Evolutionary conservation across 1,284 basidiomycete species (phyloP).

Genomic region (Tetrapyrgos nigripes): DNA sequence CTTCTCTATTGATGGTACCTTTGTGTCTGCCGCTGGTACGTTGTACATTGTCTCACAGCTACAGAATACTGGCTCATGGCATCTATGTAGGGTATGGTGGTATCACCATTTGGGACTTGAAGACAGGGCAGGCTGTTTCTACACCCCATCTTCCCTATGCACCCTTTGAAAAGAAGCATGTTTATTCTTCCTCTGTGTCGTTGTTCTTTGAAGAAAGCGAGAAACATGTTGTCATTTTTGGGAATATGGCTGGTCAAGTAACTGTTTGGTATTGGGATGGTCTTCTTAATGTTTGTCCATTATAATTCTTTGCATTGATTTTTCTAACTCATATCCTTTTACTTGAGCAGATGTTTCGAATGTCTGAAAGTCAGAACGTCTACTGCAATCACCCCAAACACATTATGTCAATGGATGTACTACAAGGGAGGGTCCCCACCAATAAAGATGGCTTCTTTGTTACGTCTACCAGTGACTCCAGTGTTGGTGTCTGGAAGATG

Average conservation of each 20-base stretch:
- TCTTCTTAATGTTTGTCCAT: not conserved
- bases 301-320: not conserved
- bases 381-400: not conserved
- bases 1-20: constrained; percentile 2
- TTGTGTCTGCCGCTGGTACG: constrained; percentile 3
- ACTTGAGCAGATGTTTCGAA: not conserved
- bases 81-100: too few relatives aligned
- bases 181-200: not conserved
- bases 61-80: too few relatives aligned
- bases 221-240: not conserved
- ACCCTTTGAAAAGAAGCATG: not conserved
- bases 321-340: not conserved
- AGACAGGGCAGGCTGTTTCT: too few relatives aligned
- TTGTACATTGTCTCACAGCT: too few relatives aligned
- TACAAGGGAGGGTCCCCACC: not conserved
- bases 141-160: too few relatives aligned
- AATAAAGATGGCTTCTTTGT: not conserved
- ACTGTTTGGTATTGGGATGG: not conserved
- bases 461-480: not conserved
- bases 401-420: not conserved
- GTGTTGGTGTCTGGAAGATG: not conserved
- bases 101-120: too few relatives aligned
- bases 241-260: not conserved
- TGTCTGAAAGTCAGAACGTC: not conserved
- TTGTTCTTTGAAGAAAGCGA: not conserved